Conservation (phyloP, 1,139 yeast species). For the Candida tropicalis region DNA sequence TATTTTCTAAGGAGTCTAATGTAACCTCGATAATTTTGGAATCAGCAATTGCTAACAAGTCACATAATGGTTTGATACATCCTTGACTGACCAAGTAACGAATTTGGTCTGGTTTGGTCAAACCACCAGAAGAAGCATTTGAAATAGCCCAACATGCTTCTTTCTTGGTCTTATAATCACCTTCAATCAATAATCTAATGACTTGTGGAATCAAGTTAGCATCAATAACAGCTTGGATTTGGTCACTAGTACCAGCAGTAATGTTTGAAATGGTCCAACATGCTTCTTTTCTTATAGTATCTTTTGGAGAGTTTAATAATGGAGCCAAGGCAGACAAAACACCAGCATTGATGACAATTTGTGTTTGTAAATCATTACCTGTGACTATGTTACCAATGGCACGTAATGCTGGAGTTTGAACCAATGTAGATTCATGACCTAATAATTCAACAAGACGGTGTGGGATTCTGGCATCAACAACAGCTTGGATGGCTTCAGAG, state of each 20-base stretch:
- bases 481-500: constrained; percentile 92
- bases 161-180: constrained; percentile 94
- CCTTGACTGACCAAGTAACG: constrained; percentile 92
- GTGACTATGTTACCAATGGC: constrained; percentile 98
- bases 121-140: constrained; percentile 95
- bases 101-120: constrained; percentile 89
- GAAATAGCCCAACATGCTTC: constrained; percentile 99
- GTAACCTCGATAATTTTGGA: constrained; percentile 93
- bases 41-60: constrained; percentile 83
- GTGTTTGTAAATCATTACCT: constrained; percentile 95
- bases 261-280: constrained; percentile 99
- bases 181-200: constrained; percentile 74
- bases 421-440: constrained; percentile 78
- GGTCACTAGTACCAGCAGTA: constrained; percentile 95
- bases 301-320: constrained; percentile 81
- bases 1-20: constrained; percentile 91
- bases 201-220: constrained; percentile 93
- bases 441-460: constrained; percentile 89
- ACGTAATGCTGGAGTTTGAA: constrained; percentile 96
- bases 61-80: constrained; percentile 96
- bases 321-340: constrained; percentile 85
- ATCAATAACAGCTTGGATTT: constrained; percentile 95
- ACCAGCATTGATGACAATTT: constrained; percentile 90
- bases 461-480: constrained; percentile 94
- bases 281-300: constrained; percentile 92